phyloP scores from a whole-genome alignment of 306 rosid genomes.

The Cicer pinnatifidum region DNA sequence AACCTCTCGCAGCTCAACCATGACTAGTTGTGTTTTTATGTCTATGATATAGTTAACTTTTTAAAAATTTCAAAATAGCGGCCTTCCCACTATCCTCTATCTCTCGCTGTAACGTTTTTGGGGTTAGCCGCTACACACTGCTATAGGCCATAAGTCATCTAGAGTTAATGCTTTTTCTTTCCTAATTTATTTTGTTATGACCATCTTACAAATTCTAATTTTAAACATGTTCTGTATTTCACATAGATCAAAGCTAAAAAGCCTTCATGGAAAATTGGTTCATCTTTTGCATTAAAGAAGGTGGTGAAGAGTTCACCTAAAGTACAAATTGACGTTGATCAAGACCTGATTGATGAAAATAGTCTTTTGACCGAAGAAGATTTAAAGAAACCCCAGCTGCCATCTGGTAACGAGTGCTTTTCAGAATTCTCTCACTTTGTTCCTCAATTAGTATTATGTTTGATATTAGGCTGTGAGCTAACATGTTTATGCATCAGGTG shows the following conservation, averaged over 20 bases:
- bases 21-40: too few relatives aligned
- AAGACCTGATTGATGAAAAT: constrained; percentile 90
- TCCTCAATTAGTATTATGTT: constrained; percentile 8
- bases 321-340: constrained; percentile 71
- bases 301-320: constrained; percentile 58
- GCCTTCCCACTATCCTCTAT: too few relatives aligned
- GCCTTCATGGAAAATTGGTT: constrained; percentile 84
- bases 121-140: too few relatives aligned
- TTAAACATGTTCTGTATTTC: constrained; percentile 30
- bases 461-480: constrained; percentile 9
- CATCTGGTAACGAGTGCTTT: constrained; percentile 54
- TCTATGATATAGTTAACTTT: too few relatives aligned
- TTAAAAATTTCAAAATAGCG: too few relatives aligned
- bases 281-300: constrained; percentile 71
- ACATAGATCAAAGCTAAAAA: constrained; percentile 69
- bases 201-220: constrained; percentile 30
- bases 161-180: background rate
- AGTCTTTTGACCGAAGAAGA: constrained; percentile 88
- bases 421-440: constrained; percentile 13
- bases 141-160: background rate
- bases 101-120: too few relatives aligned
- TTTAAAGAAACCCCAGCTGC: constrained; percentile 72
- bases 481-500: constrained; percentile 57
- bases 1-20: too few relatives aligned
- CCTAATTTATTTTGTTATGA: constrained; percentile 5